phyloP scores from a whole-genome alignment of 2,329 filamentous ascomycete genomes.

The Fonsecaea monophora region DNA sequence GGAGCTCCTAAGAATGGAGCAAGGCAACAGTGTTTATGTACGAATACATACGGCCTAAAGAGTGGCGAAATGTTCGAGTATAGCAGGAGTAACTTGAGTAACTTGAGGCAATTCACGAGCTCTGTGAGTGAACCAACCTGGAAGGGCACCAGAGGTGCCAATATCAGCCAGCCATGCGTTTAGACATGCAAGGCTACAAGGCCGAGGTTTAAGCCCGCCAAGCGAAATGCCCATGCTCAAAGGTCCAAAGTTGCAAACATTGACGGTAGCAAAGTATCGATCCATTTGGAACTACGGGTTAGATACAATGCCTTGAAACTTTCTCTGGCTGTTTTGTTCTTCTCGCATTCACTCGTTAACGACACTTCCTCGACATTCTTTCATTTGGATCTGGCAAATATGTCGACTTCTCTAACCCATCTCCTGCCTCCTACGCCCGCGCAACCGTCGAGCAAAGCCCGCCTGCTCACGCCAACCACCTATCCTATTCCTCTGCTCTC shows the following conservation, averaged over 20 bases:
- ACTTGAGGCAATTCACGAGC: background rate
- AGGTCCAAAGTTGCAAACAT: background rate
- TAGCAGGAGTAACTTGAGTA: background rate
- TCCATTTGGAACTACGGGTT: background rate
- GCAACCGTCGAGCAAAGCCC: conserved; percentile 21
- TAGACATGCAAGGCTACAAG: background rate
- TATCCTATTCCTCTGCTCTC: conserved; percentile 56
- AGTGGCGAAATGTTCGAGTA: background rate
- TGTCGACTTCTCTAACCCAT: conserved; percentile 32
- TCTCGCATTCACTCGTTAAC: background rate
- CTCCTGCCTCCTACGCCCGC: conserved; percentile 27
- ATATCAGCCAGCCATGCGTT: background rate
- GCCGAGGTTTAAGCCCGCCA: background rate
- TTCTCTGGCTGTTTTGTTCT: background rate
- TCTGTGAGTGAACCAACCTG: background rate
- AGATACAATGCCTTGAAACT: background rate
- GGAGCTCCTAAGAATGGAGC: conserved; percentile 9
- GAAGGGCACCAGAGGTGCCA: background rate
- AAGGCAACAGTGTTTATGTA: conserved; percentile 17
- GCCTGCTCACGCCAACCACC: conserved; percentile 38
- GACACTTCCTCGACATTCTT: background rate
- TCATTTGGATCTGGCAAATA: background rate
- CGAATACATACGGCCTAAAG: conserved; percentile 15
- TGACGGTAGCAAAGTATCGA: background rate
- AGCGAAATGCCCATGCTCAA: background rate